phyloP scores from a whole-genome alignment of 2,329 filamentous ascomycete species.

The Arthroderma sp. region DNA sequence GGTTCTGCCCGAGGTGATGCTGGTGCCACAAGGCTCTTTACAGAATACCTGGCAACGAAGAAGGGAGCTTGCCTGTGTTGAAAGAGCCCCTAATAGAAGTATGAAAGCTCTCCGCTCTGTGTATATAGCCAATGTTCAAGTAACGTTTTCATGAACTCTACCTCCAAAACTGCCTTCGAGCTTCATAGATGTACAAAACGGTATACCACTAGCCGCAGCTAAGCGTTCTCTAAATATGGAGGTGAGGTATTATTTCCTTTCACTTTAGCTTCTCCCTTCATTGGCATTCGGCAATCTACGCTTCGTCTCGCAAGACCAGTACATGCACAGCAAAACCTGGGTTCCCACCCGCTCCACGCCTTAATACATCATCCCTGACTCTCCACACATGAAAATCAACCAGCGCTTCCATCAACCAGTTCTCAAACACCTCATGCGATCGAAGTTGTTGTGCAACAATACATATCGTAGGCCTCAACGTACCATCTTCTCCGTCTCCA shows the following conservation, averaged over 20 bases:
- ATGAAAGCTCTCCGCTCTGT: neutral
- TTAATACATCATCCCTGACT: slow-evolving; percentile 51
- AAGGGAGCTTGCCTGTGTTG: neutral
- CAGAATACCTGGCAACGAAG: neutral
- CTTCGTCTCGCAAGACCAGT: slow-evolving; percentile 43
- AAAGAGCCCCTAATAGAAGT: neutral
- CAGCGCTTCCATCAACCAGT: slow-evolving; percentile 61
- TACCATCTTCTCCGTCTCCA: slow-evolving; percentile 1
- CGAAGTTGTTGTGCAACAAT: slow-evolving; percentile 82
- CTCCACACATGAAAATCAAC: slow-evolving; percentile 61
- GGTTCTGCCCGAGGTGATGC: slow-evolving; percentile 3
- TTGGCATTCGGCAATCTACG: too few relatives aligned
- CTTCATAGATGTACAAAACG: too few relatives aligned
- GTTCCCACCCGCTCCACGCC: slow-evolving; percentile 44
- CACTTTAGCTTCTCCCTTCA: too few relatives aligned
- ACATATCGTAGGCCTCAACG: slow-evolving; percentile 49
- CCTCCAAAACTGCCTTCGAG: too few relatives aligned
- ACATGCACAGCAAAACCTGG: slow-evolving; percentile 75
- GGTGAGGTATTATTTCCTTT: too few relatives aligned
- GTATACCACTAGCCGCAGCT: too few relatives aligned
- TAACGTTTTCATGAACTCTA: neutral
- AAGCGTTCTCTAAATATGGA: too few relatives aligned
- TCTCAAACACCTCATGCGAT: slow-evolving; percentile 69
- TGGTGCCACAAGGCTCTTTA: slow-evolving; percentile 1
- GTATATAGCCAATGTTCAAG: neutral